These are phyloP conservation scores for Wickerhamiella australiensis DNA, from an alignment of 805 yeast genomes.

Conservation along the genomic window DNA sequence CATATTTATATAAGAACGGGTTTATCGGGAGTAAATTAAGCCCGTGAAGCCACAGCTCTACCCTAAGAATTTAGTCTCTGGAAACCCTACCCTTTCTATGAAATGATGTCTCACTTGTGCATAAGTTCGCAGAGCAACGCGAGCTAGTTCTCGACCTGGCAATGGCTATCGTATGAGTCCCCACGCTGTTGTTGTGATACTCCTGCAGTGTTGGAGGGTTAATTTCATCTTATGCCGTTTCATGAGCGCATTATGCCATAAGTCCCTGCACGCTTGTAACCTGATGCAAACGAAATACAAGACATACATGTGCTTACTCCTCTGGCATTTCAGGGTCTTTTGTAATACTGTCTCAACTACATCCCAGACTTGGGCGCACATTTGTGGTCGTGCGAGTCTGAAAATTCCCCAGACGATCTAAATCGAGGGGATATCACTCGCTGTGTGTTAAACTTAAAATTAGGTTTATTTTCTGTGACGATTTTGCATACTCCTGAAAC, in stretches of 20 bases:
- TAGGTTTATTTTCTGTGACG: neutral
- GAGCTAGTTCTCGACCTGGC: neutral
- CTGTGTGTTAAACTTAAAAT: neutral
- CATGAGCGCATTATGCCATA: neutral
- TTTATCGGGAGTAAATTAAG: too few relatives aligned
- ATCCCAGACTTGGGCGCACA: neutral
- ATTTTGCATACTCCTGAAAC: neutral
- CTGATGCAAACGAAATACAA: neutral
- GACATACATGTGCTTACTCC: neutral
- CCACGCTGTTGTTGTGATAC: neutral
- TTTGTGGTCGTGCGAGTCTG: neutral
- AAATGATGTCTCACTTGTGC: neutral
- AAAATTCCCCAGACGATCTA: too few relatives aligned
- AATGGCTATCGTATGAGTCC: neutral
- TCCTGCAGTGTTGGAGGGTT: neutral
- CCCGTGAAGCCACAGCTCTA: neutral
- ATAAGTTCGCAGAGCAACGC: neutral
- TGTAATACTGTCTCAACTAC: neutral
- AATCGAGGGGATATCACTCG: neutral
- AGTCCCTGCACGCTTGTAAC: slow-evolving; percentile 3
- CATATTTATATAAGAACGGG: too few relatives aligned
- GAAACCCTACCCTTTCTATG: slow-evolving; percentile 1
- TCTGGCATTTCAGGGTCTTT: neutral
- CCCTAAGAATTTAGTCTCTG: neutral
- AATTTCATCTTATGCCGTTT: neutral